Evolutionary conservation across 495 filamentous ascomycete genomes (phyloP).

Genomic region (Durotheca rogersii): DNA sequence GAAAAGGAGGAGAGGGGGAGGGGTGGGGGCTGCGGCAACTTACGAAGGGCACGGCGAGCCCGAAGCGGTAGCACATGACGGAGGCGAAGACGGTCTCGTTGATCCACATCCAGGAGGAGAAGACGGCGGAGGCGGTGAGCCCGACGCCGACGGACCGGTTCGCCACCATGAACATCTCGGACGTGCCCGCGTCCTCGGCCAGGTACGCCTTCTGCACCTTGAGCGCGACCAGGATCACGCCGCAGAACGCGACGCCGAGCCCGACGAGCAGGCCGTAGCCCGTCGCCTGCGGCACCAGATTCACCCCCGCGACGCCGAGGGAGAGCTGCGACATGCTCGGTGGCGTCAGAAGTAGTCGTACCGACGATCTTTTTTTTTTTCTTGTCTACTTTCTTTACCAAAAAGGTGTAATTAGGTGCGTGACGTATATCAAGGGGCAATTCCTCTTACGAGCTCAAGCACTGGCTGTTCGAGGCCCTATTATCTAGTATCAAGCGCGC

Average conservation of each 20-base stretch:
- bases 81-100: slow-evolving; percentile 68
- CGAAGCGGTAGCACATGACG: slow-evolving; percentile 76
- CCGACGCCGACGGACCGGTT: slow-evolving; percentile 81
- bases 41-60: slow-evolving; percentile 72
- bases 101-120: slow-evolving; percentile 82
- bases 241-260: slow-evolving; percentile 62
- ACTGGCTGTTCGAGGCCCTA: too few species aligned
- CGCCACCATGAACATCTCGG: slow-evolving; percentile 85
- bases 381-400: too few species aligned
- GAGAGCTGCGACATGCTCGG: slow-evolving; percentile 16
- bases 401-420: too few species aligned
- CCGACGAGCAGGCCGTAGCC: slow-evolving; percentile 73
- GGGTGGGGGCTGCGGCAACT: not conserved
- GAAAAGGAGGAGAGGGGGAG: too few species aligned
- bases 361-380: too few species aligned
- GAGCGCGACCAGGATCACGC: slow-evolving; percentile 58
- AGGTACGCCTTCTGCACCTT: slow-evolving; percentile 71
- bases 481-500: too few species aligned
- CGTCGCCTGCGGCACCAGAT: slow-evolving; percentile 49
- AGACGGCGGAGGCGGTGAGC: slow-evolving; percentile 76
- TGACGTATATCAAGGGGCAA: too few species aligned
- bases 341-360: too few species aligned
- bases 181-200: slow-evolving; percentile 74
- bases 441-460: too few species aligned
- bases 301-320: slow-evolving; percentile 22